phyloP scores from a whole-genome alignment of 2,329 filamentous ascomycete species.

The Colletotrichum tropicale region DNA sequence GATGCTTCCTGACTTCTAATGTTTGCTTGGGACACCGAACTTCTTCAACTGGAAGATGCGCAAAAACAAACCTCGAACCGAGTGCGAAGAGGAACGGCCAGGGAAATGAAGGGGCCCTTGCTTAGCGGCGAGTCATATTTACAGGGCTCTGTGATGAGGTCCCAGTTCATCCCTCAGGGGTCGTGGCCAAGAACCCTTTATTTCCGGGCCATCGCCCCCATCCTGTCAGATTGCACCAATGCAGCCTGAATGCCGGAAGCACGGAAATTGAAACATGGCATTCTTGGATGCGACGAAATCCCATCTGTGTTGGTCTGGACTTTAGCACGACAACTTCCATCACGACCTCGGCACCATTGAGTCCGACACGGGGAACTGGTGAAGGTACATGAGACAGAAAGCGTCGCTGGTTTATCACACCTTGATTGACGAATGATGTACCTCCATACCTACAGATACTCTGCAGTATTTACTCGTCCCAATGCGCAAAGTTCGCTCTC shows the following conservation, averaged over 20 bases:
- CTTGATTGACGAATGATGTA: neutral
- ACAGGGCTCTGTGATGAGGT: neutral
- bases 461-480: neutral
- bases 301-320: neutral
- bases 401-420: neutral
- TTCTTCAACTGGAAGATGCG: neutral
- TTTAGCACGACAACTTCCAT: neutral
- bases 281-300: neutral
- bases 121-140: neutral
- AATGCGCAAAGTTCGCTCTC: neutral
- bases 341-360: neutral
- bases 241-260: neutral
- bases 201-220: neutral
- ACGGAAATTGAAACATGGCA: neutral
- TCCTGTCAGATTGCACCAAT: neutral
- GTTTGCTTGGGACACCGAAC: rapidly evolving
- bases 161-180: neutral
- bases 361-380: neutral
- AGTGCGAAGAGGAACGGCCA: neutral
- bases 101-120: neutral
- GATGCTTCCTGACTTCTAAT: neutral
- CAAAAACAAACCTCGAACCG: neutral
- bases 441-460: neutral
- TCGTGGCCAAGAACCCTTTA: neutral
- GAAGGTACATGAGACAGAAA: neutral